Evolutionary conservation across 768 basidiomycete species (phyloP), one percentile per base, ranked within the genome.

Genomic region (Rossbeevera mucosa): DNA sequence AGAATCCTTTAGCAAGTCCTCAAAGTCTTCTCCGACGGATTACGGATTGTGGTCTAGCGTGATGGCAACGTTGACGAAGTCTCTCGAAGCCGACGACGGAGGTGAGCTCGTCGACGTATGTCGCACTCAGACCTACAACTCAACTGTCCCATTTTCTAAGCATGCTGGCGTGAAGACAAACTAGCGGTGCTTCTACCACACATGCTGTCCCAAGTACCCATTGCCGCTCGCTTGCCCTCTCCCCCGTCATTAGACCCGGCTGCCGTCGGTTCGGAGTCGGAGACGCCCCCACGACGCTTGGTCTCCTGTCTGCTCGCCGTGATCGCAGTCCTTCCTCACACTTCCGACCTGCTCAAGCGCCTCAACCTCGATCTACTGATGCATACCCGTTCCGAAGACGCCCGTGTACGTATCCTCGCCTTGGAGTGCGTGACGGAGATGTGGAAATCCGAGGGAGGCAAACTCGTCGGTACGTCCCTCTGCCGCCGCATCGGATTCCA

Each of bases 151-250:
- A 3, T 38, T 9, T 9, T 13, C 2, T 57, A 94, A 28, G 94
- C 76, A 9, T 96, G 90, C 78, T 97, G 94, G 94, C 82, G 88
- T 3, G 87, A 91, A 56, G 85, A 91, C 62, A 88, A 86, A 57
- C 67, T 91, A 21, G 77, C 81, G 7, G 78, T 81, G 49, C 71
- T 94, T 7, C 66, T 81, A 5, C 69, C 79, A 5, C 72, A 80
- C 1, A 57, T 94, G 26, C 74, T 88, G 5, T 72, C 78, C 13
- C 94, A 96, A 68, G 73, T 91, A 16, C 71, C 81, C 4, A 71
- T 81, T 11, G 77, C 77, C 46, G 65, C 76, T 20, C 64, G 59
- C 48, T 57, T 33, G 7, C 0, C 8, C 31, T n/a, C 57, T 21
- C 7, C 40, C 0, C 29, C 56, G 4, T 33, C 21, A 16, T 36